Evolutionary conservation across 176 grass and related monocot genomes (phyloP), one percentile per base, ranked within the genome.

Genomic region (Avena sativa): DNA sequence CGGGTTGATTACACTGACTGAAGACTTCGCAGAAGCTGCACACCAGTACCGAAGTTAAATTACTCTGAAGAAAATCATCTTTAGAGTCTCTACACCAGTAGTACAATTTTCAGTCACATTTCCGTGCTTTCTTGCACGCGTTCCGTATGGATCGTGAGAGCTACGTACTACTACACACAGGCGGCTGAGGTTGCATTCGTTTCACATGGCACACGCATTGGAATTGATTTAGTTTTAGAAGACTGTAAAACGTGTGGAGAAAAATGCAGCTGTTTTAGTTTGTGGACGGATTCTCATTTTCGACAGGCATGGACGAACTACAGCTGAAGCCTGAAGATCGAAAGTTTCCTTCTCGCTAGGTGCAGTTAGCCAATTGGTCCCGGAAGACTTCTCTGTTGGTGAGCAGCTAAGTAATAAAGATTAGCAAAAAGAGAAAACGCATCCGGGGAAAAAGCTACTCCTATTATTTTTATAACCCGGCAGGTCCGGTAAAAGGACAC

Each of bases 1-100:
- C 28, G 19, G 32, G 63, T 32, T 66, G 26, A n/a, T 50, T 9
- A 59, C 51, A 48, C 47, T 77, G 15, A 88, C 59, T 77, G 15
- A 88, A 78, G 61, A 16, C 68, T 49, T 50, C 71, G 58, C 16
- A n/a, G 63, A 70, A 78, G 80, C 69, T 74, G 38, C 80, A 56
- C 19, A 25, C 25, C 25, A 25, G 25, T 25, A 25, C 25, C 25
- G 25, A 25, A 25, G 25, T 25, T 25, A 25, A 25, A 25, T 25
- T 25, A 25, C 25, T 25, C 25, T 25, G 25, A 25, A 25, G 25
- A 25, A 25, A 25, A 25, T 25, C 25, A 25, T 25, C 25, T 13
- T 13, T 53, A 53, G 13, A 53, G 51, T 25, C 25, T 15, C 51
- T 14, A 53, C 49, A 14, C 44, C 19, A 19, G 48, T 30, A 15